Base-by-base conservation (phyloP, 305 asterid genomes). In the Fraxinus sp. region DNA sequence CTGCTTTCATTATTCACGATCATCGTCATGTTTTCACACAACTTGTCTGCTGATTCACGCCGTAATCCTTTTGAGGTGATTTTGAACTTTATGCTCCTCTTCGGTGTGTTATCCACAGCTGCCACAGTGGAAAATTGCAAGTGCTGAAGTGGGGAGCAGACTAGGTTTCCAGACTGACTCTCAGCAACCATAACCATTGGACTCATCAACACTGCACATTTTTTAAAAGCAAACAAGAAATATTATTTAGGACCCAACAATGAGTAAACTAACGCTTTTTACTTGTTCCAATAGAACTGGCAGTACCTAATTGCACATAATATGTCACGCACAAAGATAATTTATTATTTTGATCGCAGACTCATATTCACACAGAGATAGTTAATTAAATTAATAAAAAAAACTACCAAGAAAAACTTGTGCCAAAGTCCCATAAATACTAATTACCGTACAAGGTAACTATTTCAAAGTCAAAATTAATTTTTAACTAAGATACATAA, bases 21-120 rank as follows among this genome's bases (percentile, higher is more conserved):
- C 64, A 84, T 79, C 20, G 68, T 20, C 26, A 57, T 57, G 73
- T 55, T 79, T 77, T 80, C 86, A n/a, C 77, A 14, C 41, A 84
- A 72, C 70, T 75, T 88, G 70, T 59, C 85, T 76, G 72, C 90
- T 8, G 87, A 82, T 72, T 52, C 89, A 32, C 9, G 46, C 36
- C 86, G 77, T 37, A 88, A 39, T 18, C 90, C 89, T 84, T 84
- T 91, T 41, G 84, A 71, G 32, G 91, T 79, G 20, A 93, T 72
- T 90, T 89, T 91, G 86, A 91, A 84, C 86, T 86, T 92, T 80
- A 89, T 37, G 79, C 82, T 90, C 85, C 80, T 86, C 30, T 77
- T 52, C 41, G 75, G 79, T 11, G 78, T 46, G 77, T 75, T 83
- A 41, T 83, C 91, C 28, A 76, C 85, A 75, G 89, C 75, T 3